Base-by-base conservation (phyloP, 257 asterid genomes). In the Petunia axillaris region DNA sequence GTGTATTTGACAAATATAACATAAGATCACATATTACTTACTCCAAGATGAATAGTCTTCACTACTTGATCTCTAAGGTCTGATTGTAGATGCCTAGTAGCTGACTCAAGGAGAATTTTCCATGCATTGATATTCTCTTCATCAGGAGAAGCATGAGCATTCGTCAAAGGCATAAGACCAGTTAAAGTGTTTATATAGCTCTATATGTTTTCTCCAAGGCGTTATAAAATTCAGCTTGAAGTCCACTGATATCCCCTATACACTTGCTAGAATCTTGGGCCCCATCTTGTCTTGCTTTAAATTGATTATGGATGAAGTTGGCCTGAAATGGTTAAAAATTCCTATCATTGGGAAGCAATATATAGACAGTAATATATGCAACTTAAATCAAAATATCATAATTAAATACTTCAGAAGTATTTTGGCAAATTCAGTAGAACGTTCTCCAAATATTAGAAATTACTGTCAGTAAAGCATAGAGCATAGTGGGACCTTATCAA, bases 41-140 rank as follows among this genome's bases (percentile, higher is more conserved):
- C 99, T 76, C 90, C 94, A 70, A 79, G 86, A 79, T 78, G 85
- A 80, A 83, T 85, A 58, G 91, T 88, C 83, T 76, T 82, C 66
- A 86, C 59, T 25, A 94, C 85, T 83, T 81, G 87, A 52, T 87
- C 92, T 55, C 87, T 79, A 67, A 96, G 83, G 73, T 85, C 92
- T 86, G 94, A 80, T 79, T 89, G 92, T 88, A 94, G 85, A 80
- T 70, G 83, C 40, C 83, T 83, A 5, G 81, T 74, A 82, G 93
- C 92, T 39, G 87, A 84, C 63, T 91, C 91, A 64, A 94, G 90
- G 68, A 86, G 75, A 81, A 81, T 74, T 84, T 83, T 94, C 98
- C 96, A 91, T 85, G 85, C 83, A 44, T 81, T 82, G 50, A 95
- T 88, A 82, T 89, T 86, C 64, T 86, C 77, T 64, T 89, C 91